These are phyloP conservation scores for Dictyophora rubrovolvata DNA, from an alignment of 768 basidiomycete genomes.

Conservation along the genomic window DNA sequence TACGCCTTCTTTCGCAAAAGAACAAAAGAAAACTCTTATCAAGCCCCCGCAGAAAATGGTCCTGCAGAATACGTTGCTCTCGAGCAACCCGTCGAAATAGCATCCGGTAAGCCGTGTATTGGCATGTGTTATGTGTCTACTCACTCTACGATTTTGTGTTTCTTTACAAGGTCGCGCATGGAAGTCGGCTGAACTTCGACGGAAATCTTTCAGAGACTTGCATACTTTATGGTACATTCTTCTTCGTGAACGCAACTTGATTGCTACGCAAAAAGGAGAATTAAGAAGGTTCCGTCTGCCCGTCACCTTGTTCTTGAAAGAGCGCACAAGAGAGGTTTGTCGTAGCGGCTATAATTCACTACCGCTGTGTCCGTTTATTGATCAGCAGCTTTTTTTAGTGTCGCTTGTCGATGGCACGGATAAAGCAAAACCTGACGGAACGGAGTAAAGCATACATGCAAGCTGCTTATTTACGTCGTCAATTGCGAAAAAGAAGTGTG, in stretches of 20 bases:
- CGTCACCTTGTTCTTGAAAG: not conserved
- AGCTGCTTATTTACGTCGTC: conserved; percentile 28
- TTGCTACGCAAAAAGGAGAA: conserved; percentile 82
- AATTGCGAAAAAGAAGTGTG: not conserved
- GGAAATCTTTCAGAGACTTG: conserved; percentile 87
- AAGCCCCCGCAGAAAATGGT: conserved; percentile 20
- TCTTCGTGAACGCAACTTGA: conserved; percentile 78
- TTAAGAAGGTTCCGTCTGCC: conserved; percentile 45
- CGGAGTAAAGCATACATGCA: conserved; percentile 76
- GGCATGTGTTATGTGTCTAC: not conserved
- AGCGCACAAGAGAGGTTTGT: not conserved
- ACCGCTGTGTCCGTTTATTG: not conserved
- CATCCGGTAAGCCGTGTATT: conserved; percentile 14
- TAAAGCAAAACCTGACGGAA: conserved; percentile 88
- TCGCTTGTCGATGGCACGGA: conserved; percentile 93
- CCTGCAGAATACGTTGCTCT: conserved; percentile 44
- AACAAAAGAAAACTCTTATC: conserved; percentile 27
- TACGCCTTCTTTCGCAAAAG: conserved; percentile 67
- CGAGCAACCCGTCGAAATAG: conserved; percentile 22
- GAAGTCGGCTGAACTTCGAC: conserved; percentile 75
- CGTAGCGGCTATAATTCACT: not conserved
- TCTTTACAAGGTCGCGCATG: conserved; percentile 68
- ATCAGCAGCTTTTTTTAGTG: conserved; percentile 39
- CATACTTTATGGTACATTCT: conserved; percentile 94
- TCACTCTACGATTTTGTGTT: not conserved